phyloP scores from a whole-genome alignment of 208 protist genomes.

The Naegleria fowleri region DNA sequence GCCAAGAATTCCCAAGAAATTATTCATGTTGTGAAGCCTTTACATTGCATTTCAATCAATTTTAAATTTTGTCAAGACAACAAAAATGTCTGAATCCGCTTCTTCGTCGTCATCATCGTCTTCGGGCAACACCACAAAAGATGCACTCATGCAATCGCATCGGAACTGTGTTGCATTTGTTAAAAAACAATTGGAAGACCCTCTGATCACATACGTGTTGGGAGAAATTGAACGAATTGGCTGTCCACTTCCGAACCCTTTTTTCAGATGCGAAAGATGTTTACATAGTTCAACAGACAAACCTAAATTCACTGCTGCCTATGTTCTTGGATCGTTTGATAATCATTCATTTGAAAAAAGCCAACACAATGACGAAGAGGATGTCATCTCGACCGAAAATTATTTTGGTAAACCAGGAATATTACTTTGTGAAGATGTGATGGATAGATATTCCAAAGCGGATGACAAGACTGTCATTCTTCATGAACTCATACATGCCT shows the following conservation, averaged over 20 bases:
- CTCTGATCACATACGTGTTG: not conserved
- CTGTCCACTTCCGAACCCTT: not conserved
- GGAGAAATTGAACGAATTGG: not conserved
- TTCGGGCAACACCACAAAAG: not conserved
- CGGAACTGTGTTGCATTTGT: not conserved
- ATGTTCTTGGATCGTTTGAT: constrained; percentile 20
- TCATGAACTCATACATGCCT: constrained; percentile 87
- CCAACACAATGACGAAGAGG: not conserved
- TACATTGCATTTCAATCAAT: too few relatives aligned
- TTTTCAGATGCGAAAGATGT: constrained; percentile 17
- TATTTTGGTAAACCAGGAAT: constrained; percentile 5
- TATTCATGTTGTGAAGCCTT: too few relatives aligned
- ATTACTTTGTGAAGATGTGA: constrained; percentile 13
- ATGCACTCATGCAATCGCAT: not conserved
- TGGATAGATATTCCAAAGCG: not conserved
- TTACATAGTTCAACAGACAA: not conserved
- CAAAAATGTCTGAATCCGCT: not conserved
- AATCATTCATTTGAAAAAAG: not conserved
- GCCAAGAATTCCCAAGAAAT: too few relatives aligned
- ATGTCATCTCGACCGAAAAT: not conserved
- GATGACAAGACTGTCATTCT: constrained; percentile 22
- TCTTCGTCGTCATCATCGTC: too few relatives aligned
- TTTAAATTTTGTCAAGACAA: not conserved
- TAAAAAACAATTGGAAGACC: not conserved
- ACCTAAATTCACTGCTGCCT: not conserved